Evolutionary conservation across 2,329 filamentous ascomycete species (phyloP).

Genomic region (Curvularia lunata): DNA sequence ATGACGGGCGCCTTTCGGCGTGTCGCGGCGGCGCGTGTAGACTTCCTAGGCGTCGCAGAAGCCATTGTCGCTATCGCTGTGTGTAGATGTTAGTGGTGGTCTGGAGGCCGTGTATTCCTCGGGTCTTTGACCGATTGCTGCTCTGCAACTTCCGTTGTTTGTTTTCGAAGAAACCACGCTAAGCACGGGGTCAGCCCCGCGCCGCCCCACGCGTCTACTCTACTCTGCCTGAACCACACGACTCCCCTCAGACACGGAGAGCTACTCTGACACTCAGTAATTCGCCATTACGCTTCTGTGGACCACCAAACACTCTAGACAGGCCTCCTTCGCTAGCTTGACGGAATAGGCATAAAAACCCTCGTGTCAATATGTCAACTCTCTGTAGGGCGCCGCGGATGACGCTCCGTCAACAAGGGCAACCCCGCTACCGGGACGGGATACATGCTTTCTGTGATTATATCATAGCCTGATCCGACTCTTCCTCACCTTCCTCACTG

Average conservation of each 20-base stretch:
- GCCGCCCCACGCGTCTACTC: constrained; percentile 11
- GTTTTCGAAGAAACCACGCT: constrained; percentile 29
- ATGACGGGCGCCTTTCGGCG: constrained; percentile 73
- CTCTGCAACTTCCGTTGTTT: constrained; percentile 20
- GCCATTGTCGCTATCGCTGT: constrained; percentile 45
- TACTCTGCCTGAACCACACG: not conserved
- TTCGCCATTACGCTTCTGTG: not conserved
- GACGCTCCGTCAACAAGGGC: not conserved
- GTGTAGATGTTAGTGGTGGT: constrained; percentile 16
- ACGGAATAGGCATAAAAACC: not conserved
- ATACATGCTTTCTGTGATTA: not conserved
- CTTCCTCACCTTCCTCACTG: not conserved
- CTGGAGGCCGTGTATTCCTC: constrained; percentile 12
- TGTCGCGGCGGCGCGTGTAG: constrained; percentile 65
- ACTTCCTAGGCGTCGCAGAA: constrained; percentile 56
- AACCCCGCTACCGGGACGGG: no score
- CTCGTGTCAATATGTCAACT: constrained; percentile 1
- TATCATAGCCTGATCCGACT: not conserved
- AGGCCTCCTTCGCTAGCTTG: not conserved
- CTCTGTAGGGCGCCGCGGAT: not conserved
- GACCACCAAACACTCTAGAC: not conserved
- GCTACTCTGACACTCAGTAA: not conserved
- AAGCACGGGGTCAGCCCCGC: constrained; percentile 30
- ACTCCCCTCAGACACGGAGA: not conserved
- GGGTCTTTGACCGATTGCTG: constrained; percentile 13